phyloP scores from a whole-genome alignment of 192 early-diverging fungal species.

The Cetraspora pellucida region DNA sequence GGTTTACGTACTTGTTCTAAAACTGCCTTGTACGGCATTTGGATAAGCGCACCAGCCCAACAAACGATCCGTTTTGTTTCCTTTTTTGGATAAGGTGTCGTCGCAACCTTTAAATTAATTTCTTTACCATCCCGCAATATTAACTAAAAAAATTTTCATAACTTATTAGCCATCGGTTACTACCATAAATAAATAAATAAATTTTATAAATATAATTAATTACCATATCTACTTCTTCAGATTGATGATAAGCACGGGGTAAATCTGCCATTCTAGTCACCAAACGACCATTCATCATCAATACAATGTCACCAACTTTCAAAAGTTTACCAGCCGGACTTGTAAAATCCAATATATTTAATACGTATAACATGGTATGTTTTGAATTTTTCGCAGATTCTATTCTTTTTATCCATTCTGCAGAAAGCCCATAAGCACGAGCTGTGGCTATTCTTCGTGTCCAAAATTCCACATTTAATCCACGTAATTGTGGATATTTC shows the following conservation, averaged over 20 bases:
- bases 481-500: conserved; percentile 55
- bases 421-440: conserved; percentile 60
- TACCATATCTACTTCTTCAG: conserved; percentile 58
- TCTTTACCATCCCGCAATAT: conserved; percentile 77
- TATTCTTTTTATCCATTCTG: conserved; percentile 59
- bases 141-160: conserved; percentile 36
- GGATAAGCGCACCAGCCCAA: conserved; percentile 85
- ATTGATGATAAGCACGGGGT: conserved; percentile 47
- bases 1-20: conserved; percentile 67
- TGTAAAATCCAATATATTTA: conserved; percentile 60
- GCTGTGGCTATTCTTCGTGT: conserved; percentile 63
- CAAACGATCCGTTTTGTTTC: conserved; percentile 70
- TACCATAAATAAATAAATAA: neutral
- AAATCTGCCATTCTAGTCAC: conserved; percentile 65
- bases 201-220: neutral
- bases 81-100: conserved; percentile 54
- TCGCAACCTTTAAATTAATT: conserved; percentile 64
- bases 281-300: conserved; percentile 66
- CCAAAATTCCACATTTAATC: conserved; percentile 65
- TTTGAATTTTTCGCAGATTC: conserved; percentile 53
- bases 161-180: neutral
- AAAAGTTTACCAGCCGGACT: conserved; percentile 58
- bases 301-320: conserved; percentile 67
- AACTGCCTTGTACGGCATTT: conserved; percentile 71
- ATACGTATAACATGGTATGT: conserved; percentile 58